Evolutionary conservation across 2,329 filamentous ascomycete genomes (phyloP).

Genomic region (Aspergillus tamarii): DNA sequence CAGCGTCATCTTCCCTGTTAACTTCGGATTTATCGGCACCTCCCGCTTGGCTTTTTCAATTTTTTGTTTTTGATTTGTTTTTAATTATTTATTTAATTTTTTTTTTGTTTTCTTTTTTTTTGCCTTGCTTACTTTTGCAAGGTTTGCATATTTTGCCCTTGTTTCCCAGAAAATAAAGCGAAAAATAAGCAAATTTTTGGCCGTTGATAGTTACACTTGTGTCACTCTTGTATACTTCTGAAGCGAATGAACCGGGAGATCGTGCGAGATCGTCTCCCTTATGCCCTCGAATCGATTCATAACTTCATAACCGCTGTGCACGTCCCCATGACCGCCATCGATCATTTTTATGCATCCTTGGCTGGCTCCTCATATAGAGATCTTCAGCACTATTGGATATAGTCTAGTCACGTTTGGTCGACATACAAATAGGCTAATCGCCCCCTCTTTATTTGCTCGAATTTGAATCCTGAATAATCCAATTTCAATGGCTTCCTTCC

Average conservation of each 20-base stretch:
- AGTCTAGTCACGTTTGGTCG: not conserved
- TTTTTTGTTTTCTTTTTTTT: not conserved
- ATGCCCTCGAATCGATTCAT: not conserved
- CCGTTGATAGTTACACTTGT: not conserved
- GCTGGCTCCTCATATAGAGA: not conserved
- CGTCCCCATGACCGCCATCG: not conserved
- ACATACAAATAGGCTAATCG: not conserved
- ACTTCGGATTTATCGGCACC: constrained; percentile 19
- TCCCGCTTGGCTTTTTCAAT: constrained; percentile 8
- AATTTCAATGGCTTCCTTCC: not conserved
- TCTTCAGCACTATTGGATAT: constrained; percentile 1
- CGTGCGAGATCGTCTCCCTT: not conserved
- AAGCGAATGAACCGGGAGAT: not conserved
- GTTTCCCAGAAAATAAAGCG: not conserved
- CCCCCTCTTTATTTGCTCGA: not conserved
- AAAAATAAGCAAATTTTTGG: not conserved
- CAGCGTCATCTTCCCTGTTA: constrained; percentile 8
- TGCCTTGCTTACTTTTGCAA: not conserved
- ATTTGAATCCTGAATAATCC: not conserved
- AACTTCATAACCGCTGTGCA: not conserved
- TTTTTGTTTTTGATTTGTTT: constrained; percentile 2
- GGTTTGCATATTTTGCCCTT: not conserved
- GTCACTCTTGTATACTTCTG: not conserved
- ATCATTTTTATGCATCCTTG: constrained; percentile 4
- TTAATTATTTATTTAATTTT: not conserved